These are phyloP conservation scores for Pseudoneurospora amorphoporcata DNA, from an alignment of 495 filamentous ascomycete species.

Conservation along the genomic window DNA sequence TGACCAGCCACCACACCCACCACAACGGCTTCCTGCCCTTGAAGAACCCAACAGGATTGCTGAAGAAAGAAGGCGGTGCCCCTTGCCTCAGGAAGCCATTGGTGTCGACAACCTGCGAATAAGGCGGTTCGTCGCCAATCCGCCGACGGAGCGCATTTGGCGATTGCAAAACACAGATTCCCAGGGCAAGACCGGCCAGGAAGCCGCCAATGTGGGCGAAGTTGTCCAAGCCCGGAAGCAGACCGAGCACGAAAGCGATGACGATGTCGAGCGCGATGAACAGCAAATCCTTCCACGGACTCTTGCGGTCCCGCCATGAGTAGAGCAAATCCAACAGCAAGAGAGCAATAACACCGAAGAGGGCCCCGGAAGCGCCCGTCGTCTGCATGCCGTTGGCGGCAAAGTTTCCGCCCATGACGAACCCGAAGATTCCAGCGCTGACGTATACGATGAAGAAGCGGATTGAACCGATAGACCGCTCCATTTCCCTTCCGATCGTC, in stretches of 20 bases:
- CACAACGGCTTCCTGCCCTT: constrained; percentile 82
- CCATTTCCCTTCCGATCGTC: constrained; percentile 81
- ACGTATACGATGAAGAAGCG: constrained; percentile 85
- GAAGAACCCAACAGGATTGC: constrained; percentile 72
- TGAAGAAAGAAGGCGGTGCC: constrained; percentile 47
- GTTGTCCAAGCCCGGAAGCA: constrained; percentile 90
- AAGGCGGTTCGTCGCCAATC: constrained; percentile 56
- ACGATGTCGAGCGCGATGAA: constrained; percentile 77
- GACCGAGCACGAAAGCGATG: constrained; percentile 84
- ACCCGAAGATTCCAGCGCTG: constrained; percentile 86
- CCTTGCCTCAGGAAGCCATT: constrained; percentile 28
- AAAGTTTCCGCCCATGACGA: constrained; percentile 90
- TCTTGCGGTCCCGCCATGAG: constrained; percentile 68
- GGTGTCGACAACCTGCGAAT: constrained; percentile 26
- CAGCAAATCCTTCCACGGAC: constrained; percentile 67
- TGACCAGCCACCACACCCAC: constrained; percentile 96
- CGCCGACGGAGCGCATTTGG: constrained; percentile 68
- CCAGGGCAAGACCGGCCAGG: constrained; percentile 80
- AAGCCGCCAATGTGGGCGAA: constrained; percentile 97
- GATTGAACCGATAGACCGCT: constrained; percentile 72
- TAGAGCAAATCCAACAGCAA: constrained; percentile 83
- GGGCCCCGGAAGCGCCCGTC: constrained; percentile 74
- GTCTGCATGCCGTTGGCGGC: constrained; percentile 70
- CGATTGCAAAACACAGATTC: constrained; percentile 77
- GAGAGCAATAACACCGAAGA: constrained; percentile 88